phyloP scores from a whole-genome alignment of 306 rosid species.

The Sophora flavescens region DNA sequence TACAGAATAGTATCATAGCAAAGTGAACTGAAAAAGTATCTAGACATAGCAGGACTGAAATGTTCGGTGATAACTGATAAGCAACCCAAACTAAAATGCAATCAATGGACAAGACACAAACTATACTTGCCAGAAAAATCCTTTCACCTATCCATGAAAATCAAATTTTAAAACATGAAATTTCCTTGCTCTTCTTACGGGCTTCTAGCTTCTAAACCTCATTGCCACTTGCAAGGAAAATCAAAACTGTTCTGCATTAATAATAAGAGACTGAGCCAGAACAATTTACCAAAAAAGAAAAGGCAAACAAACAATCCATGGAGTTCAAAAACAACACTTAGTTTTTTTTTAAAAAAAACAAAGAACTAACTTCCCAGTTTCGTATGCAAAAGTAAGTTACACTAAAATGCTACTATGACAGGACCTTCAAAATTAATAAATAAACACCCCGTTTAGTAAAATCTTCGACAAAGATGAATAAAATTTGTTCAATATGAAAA shows the following conservation, averaged over 20 bases:
- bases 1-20: background rate
- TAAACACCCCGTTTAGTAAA: background rate
- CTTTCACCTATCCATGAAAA: background rate
- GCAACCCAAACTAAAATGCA: conserved; percentile 33
- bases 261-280: background rate
- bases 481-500: background rate
- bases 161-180: background rate
- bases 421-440: background rate
- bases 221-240: conserved; percentile 4
- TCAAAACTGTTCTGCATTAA: conserved; percentile 5
- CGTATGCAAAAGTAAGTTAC: conserved; percentile 15
- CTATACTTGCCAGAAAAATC: background rate
- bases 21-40: background rate
- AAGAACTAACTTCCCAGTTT: background rate
- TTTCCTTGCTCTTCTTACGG: background rate
- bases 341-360: background rate
- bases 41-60: background rate
- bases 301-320: background rate
- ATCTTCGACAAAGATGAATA: background rate
- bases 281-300: conserved; percentile 4
- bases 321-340: background rate
- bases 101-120: background rate
- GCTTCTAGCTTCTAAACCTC: conserved; percentile 1
- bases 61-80: background rate
- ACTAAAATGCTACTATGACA: background rate